phyloP scores from a whole-genome alignment of 1,139 yeast genomes.

The Yamadazyma songkhlaensis region DNA sequence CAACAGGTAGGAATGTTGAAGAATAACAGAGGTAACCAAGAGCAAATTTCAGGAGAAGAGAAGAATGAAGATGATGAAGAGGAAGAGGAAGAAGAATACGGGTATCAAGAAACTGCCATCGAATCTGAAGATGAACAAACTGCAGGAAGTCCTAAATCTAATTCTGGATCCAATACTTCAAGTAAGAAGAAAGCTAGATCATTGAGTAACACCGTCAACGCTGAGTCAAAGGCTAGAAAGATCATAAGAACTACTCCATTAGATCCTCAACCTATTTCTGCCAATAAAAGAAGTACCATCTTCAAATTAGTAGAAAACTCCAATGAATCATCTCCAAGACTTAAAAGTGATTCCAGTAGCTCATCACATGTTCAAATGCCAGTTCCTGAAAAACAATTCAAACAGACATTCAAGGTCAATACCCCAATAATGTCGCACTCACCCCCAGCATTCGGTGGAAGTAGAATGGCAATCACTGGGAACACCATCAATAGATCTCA shows the following conservation, averaged over 20 bases:
- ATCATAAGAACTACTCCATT: constrained; percentile 75
- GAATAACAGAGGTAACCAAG: constrained; percentile 30
- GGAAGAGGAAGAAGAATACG: constrained; percentile 22
- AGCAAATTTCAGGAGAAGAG: constrained; percentile 15
- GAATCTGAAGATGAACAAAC: constrained; percentile 25
- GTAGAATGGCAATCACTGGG: constrained; percentile 17
- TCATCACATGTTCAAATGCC: constrained; percentile 3
- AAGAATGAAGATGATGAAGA: constrained; percentile 19
- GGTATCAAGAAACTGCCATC: constrained; percentile 18
- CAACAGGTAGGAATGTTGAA: constrained; percentile 85
- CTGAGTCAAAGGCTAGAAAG: constrained; percentile 68
- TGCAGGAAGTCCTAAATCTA: constrained; percentile 28
- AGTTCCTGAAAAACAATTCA: neutral
- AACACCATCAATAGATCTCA: constrained; percentile 14
- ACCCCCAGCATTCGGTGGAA: constrained; percentile 9
- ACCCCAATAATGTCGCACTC: constrained; percentile 5
- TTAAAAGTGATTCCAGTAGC: constrained; percentile 8
- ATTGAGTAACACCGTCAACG: constrained; percentile 53
- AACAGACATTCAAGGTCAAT: neutral
- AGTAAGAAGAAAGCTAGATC: constrained; percentile 41
- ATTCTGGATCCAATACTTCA: constrained; percentile 35
- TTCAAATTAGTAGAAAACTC: constrained; percentile 38
- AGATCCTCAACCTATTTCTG: constrained; percentile 74
- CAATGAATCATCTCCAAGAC: constrained; percentile 26
- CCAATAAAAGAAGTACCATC: constrained; percentile 35